Evolutionary conservation across 768 basidiomycete species (phyloP).

Genomic region (Lyophyllum semitale): DNA sequence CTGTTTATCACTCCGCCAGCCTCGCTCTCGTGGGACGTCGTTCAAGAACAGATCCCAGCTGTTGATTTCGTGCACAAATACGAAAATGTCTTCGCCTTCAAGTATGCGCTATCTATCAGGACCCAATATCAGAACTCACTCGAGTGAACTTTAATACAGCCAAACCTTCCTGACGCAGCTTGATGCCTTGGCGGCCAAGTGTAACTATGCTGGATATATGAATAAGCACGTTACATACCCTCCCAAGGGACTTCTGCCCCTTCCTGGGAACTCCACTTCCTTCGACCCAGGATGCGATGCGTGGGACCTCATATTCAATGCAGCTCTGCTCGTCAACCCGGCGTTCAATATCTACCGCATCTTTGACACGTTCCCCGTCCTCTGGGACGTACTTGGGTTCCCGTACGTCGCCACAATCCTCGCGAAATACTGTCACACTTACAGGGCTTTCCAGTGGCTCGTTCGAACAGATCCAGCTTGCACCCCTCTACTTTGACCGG

Average conservation of each 20-base stretch:
- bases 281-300: slow-evolving; percentile 60
- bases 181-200: slow-evolving; percentile 50
- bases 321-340: slow-evolving; percentile 64
- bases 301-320: slow-evolving; percentile 67
- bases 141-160: slow-evolving; percentile 31
- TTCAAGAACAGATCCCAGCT: slow-evolving; percentile 71
- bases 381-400: slow-evolving; percentile 85
- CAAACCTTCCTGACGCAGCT: slow-evolving; percentile 63
- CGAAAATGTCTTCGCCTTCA: slow-evolving; percentile 68
- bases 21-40: slow-evolving; percentile 59
- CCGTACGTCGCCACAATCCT: slow-evolving; percentile 45
- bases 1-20: slow-evolving; percentile 34
- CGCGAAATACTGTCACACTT: not conserved
- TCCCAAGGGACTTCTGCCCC: slow-evolving; percentile 64
- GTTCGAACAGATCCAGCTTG: slow-evolving; percentile 50
- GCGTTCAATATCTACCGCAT: slow-evolving; percentile 80
- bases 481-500: slow-evolving; percentile 72
- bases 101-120: slow-evolving; percentile 42
- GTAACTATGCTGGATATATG: slow-evolving; percentile 65
- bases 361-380: slow-evolving; percentile 71
- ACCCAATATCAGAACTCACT: not conserved
- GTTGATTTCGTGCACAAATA: slow-evolving; percentile 77
- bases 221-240: slow-evolving; percentile 68
- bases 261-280: slow-evolving; percentile 58
- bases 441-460: slow-evolving; percentile 44